Base-by-base conservation (phyloP, 2,329 filamentous ascomycete species). In the Drechslerella dactyloides region DNA sequence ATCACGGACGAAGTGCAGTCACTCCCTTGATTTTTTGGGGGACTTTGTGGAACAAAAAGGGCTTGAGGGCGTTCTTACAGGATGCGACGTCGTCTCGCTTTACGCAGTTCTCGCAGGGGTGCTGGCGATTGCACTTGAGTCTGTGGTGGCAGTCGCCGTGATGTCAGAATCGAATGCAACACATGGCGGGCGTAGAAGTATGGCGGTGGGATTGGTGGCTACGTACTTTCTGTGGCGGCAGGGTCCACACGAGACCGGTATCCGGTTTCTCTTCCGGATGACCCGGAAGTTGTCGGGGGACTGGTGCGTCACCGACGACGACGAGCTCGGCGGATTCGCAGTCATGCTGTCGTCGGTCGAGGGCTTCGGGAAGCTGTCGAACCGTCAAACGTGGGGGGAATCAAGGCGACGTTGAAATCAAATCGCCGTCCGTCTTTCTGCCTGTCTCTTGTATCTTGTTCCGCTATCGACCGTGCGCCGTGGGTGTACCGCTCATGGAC, bases 41-140 rank as follows among this genome's bases (percentile, higher is more conserved):
- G n/a, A n/a, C n/a, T n/a, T n/a, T n/a, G n/a, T n/a, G n/a, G n/a
- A n/a, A n/a, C n/a, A n/a, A n/a, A n/a, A 55, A 35, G 21, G 24
- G 11, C 11, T 37, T 48, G 15, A 10, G 84, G 52, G 91, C 92
- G 82, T 97, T 97, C 75, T 89, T 90, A 82, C 93, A 97, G 65
- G 90, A 89, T 62, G 85, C 81, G 13, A 89, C 88, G 80, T 93
- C 90, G 75, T 87, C 90, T 77, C 92, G 89, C 82, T 96, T 96
- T 69, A 91, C 87, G 80, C 93, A 97, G 79, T 97, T 97, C 81
- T 94, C 91, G 81, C 92, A 97, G 63, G 93, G 93, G 75, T 92
- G 87, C 74, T 86, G 87, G 78, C 94, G 88, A 80, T 97, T 96
- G 82, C 93, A 97, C 86, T 97, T 97, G 80, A 94, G 85, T 77